A percentile compares a stretch with the other conserved stretches of the same genome.
These are phyloP conservation scores for Gossypium thurberi DNA, from an alignment of 345 rosid species.

Conservation along the genomic window DNA sequence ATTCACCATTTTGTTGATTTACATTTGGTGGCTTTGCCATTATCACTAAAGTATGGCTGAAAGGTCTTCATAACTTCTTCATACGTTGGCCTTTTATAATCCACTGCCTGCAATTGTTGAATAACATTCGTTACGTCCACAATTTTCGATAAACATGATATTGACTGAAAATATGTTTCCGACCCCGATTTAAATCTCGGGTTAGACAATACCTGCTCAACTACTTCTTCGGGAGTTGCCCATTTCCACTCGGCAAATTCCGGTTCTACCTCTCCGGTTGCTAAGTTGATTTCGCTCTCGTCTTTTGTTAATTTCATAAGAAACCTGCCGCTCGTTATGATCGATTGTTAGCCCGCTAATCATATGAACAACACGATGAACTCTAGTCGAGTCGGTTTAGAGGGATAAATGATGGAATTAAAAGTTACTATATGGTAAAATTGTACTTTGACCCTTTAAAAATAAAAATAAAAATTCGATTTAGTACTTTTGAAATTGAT, in stretches of 20 bases:
- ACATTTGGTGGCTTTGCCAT: slow-evolving; percentile 67
- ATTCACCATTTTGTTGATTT: slow-evolving; percentile 87
- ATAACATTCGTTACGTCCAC: no score
- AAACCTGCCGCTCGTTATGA: slow-evolving; percentile 43
- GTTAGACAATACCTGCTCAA: slow-evolving; percentile 44
- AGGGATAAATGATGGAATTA: no score
- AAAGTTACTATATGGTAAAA: no score
- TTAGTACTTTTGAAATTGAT: no score
- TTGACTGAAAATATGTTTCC: no score
- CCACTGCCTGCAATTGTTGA: slow-evolving; percentile 60
- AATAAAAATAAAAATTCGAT: no score
- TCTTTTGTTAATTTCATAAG: slow-evolving; percentile 70
- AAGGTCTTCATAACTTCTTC: slow-evolving; percentile 85
- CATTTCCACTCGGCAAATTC: slow-evolving; percentile 98
- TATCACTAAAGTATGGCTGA: slow-evolving; percentile 49
- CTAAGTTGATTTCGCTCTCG: slow-evolving; percentile 78
- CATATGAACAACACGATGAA: neutral
- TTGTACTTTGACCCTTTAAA: no score
- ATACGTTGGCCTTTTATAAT: slow-evolving; percentile 93
- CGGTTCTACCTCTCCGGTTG: slow-evolving; percentile 62
- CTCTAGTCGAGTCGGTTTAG: neutral
- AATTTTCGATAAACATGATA: no score
- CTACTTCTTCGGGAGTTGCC: slow-evolving; percentile 74
- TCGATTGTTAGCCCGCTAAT: neutral
- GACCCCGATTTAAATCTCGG: neutral